Base-by-base conservation (phyloP, 2,329 filamentous ascomycete genomes). In the Neofusicoccum sp. region DNA sequence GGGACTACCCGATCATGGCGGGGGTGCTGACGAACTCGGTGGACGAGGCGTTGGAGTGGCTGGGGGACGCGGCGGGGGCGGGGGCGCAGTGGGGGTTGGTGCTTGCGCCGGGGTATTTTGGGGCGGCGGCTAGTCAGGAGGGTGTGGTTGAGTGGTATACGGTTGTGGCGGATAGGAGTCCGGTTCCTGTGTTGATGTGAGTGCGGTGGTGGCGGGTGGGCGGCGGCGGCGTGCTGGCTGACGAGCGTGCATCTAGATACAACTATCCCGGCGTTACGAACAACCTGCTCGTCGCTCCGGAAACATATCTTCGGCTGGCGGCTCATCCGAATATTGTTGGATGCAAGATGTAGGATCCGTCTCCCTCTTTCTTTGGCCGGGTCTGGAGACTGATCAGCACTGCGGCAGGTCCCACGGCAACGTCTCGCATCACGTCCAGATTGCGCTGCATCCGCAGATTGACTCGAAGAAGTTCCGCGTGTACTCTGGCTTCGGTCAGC, bases 191-290 rank as follows among this genome's bases (percentile, higher is more conserved):
- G 29, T 71, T 88, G 71, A 80, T 87, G 80, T 84, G 70, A 71
- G 81, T 71, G 28, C n/a, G n/a, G n/a, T n/a, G 12, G 34, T 16
- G 12, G 12, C 14, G 5, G 2, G 36, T 2, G 16, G n/a, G n/a
- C n/a, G n/a, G n/a, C n/a, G n/a, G n/a, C n/a, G n/a, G 45, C 9
- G 33, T 22, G 48, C 63, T 70, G 43, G 69, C 64, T 58, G 39
- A 62, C 34, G 41, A n/a, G n/a, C n/a, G n/a, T n/a, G n/a, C n/a
- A n/a, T n/a, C n/a, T n/a, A n/a, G 81, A 61, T 85, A 86, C 71
- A 81, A 86, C 72, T 86, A 87, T 71, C 85, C 86, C 1, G 85
- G 83, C 39, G 86, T 88, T n/a, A 85, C 85, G 8, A 88, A 88
- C 77, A 84, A 84, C 67, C 77, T 88, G 68, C 80, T 80, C 66